Conservation (phyloP, 78 protist genomes). For the Trichosphaerium sp. region DNA sequence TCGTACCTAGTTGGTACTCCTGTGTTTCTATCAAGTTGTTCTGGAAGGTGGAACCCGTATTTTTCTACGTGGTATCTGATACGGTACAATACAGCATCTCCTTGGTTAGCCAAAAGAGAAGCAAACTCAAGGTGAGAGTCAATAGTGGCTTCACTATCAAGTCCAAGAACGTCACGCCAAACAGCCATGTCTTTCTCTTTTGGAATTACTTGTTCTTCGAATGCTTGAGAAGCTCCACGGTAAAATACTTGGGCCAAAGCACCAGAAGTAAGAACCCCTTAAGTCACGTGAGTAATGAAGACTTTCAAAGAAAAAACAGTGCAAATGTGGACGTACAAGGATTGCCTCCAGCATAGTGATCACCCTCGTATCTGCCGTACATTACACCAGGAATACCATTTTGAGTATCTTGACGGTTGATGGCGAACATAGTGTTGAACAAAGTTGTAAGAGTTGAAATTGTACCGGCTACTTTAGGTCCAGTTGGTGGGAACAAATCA, state of each 20-base stretch:
- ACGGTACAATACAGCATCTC: background rate
- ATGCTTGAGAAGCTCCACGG: background rate
- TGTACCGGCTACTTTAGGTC: background rate
- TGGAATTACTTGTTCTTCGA: no score
- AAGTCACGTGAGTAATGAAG: no score
- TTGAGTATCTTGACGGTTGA: background rate
- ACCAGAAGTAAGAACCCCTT: background rate
- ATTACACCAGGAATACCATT: background rate
- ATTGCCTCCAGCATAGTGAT: background rate
- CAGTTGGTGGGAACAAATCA: no score
- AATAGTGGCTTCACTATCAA: background rate
- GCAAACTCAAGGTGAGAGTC: background rate
- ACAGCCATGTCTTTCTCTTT: no score
- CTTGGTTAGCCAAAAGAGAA: background rate
- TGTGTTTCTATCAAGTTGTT: background rate
- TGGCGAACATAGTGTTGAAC: background rate
- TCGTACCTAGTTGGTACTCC: no score
- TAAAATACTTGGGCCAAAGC: background rate
- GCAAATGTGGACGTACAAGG: no score
- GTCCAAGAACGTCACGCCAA: background rate
- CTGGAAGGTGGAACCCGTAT: background rate
- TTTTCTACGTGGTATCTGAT: background rate
- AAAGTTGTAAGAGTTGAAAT: background rate
- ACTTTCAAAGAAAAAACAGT: no score
- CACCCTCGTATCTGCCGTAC: constrained; percentile 1